These are phyloP conservation scores for Trichoderma citrinoviride DNA, from an alignment of 2,329 filamentous ascomycete genomes.

Conservation along the genomic window DNA sequence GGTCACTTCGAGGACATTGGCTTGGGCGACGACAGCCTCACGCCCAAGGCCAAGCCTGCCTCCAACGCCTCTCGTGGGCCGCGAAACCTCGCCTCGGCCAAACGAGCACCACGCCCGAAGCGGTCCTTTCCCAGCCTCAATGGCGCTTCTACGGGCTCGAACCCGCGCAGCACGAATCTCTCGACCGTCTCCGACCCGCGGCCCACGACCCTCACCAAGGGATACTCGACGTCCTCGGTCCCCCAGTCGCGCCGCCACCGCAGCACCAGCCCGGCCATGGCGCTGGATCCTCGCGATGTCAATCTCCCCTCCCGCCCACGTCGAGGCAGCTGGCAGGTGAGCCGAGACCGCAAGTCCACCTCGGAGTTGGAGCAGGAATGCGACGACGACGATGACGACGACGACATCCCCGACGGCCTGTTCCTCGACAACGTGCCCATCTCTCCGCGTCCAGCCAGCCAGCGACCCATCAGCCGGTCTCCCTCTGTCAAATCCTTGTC, in stretches of 20 bases:
- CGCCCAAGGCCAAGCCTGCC: slow-evolving; percentile 51
- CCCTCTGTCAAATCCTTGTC: slow-evolving; percentile 44
- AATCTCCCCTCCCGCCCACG: slow-evolving; percentile 42
- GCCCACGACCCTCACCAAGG: slow-evolving; percentile 30
- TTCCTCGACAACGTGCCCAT: slow-evolving; percentile 80
- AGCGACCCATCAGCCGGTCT: slow-evolving; percentile 54
- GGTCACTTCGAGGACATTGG: slow-evolving; percentile 93
- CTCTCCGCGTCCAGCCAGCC: slow-evolving; percentile 63
- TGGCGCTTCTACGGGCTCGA: slow-evolving; percentile 44
- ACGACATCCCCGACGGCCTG: slow-evolving; percentile 75
- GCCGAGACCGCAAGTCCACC: slow-evolving; percentile 61
- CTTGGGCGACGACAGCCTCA: slow-evolving; percentile 62
- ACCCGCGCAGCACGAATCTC: slow-evolving; percentile 52
- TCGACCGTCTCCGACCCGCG: slow-evolving; percentile 39
- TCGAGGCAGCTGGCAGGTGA: slow-evolving; percentile 71
- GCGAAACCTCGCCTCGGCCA: slow-evolving; percentile 34
- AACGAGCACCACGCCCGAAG: slow-evolving; percentile 36
- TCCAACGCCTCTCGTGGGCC: slow-evolving; percentile 41
- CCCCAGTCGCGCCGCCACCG: slow-evolving; percentile 43
- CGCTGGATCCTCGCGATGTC: slow-evolving; percentile 45
- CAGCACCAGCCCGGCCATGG: slow-evolving; percentile 51
- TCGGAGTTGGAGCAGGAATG: slow-evolving; percentile 73
- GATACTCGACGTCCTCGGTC: slow-evolving; percentile 39
- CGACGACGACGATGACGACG: slow-evolving; percentile 71
- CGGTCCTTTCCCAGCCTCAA: slow-evolving; percentile 47